A percentile compares a stretch with the other conserved stretches of the same genome.
phyloP scores from a whole-genome alignment of 148 eudicot species.

The Persicaria maculosa region DNA sequence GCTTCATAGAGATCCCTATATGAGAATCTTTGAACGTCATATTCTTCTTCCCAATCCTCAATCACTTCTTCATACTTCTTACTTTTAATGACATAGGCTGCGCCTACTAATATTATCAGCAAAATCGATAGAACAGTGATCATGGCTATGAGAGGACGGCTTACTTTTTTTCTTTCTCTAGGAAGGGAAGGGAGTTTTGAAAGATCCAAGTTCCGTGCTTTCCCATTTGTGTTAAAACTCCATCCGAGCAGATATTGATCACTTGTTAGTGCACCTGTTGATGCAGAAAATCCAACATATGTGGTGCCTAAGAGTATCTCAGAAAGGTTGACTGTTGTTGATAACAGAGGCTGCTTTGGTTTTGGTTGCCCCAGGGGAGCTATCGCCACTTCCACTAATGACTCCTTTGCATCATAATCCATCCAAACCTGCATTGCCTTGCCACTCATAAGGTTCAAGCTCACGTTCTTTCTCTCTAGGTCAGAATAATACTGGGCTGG shows the following conservation, averaged over 20 bases:
- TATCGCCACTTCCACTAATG: conserved; percentile 1
- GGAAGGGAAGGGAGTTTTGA: conserved; percentile 11
- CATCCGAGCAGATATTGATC: conserved; percentile 16
- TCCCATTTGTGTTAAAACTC: conserved; percentile 15
- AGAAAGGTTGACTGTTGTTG: neutral
- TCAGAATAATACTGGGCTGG: neutral
- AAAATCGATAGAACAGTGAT: neutral
- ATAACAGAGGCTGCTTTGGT: neutral
- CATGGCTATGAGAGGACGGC: neutral
- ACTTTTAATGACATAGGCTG: neutral
- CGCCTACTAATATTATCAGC: neutral
- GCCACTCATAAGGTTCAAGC: conserved; percentile 1
- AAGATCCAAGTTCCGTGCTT: neutral
- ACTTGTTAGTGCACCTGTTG: conserved; percentile 8
- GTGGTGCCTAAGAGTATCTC: neutral
- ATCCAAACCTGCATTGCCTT: conserved; percentile 11
- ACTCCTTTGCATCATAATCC: neutral
- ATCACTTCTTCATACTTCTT: conserved; percentile 3
- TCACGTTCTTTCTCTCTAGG: neutral
- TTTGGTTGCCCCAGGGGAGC: neutral
- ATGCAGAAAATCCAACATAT: conserved; percentile 16
- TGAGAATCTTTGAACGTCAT: neutral
- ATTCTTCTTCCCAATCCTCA: conserved; percentile 2
- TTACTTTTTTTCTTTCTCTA: neutral
- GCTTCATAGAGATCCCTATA: conserved; percentile 3